Evolutionary conservation across 2,329 filamentous ascomycete genomes (phyloP), one percentile per base, ranked within the genome.

Genomic region (Lecanicillium sp.): DNA sequence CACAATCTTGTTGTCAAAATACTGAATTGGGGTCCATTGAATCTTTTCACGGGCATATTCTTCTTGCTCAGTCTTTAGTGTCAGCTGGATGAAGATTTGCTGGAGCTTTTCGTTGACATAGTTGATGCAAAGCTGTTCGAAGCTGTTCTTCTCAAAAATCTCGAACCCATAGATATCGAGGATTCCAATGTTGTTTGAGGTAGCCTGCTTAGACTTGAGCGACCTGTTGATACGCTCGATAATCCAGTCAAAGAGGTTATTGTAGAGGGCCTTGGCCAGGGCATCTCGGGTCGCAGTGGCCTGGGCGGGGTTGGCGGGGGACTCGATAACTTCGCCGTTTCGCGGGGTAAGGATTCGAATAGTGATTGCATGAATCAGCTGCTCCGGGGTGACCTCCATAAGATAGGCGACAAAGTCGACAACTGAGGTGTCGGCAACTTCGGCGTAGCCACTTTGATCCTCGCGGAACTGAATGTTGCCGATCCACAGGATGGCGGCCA

Each of bases 101-200:
- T 98, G 92, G 42, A 98, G 70, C 64, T 98, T 98, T 65, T 98
- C 92, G 62, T 98, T 98, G 56, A 96, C 94, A 56, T 96, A 98
- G 68, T 98, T 98, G 73, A 98, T 98, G 65, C 92, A 98, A 7
- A 98, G 77, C 63, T 98, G 92, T 60, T 98, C 92, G 54, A 98
- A 98, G 48, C 86, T 95, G 68, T 98, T 98, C 67, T 90, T 92
- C 59, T 98, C 92, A 50, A 98, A 98, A 50, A 98, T 98, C 58
- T 98, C 92, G 55, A 98, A 98, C 3, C 92, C 92, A 59, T 98
- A 98, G 50, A 98, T 98, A 71, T 98, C 92, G 49, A 98, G 73
- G 56, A 98, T 96, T 56, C 92, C 92, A 49, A 98, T 92, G 3
- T 85, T 85, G 59, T 95, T 92, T 30, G 78, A 68, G 4, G 89